phyloP scores from a whole-genome alignment of 108 stramenopile genomes.

The Nannochloropsis granulata region DNA sequence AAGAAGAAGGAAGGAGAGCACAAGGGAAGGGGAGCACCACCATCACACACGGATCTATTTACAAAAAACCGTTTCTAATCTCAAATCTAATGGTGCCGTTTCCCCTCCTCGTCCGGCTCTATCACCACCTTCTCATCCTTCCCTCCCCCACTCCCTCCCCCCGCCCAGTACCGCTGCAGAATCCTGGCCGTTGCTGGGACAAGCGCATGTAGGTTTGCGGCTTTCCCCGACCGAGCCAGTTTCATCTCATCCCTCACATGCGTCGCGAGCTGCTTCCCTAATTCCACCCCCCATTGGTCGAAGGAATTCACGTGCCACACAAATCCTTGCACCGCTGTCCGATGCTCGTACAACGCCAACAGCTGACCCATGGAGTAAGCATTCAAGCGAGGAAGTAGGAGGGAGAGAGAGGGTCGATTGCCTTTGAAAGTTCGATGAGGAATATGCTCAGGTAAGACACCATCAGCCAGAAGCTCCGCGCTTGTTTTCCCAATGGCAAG shows the following conservation, averaged over 20 bases:
- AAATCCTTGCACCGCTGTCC: slow-evolving; percentile 96
- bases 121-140: neutral
- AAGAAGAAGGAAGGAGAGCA: too few species aligned
- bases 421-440: slow-evolving; percentile 79
- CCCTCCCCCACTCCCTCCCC: neutral
- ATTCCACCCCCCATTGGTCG: slow-evolving; percentile 99
- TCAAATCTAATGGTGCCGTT: too few species aligned
- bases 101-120: neutral
- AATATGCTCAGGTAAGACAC: slow-evolving; percentile 45
- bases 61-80: too few species aligned
- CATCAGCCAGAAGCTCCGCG: slow-evolving; percentile 51
- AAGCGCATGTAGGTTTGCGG: neutral
- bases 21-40: too few species aligned
- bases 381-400: slow-evolving; percentile 78
- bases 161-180: neutral
- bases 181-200: neutral
- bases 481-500: slow-evolving; percentile 74
- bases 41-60: too few species aligned
- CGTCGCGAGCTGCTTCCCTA: slow-evolving; percentile 88
- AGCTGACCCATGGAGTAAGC: slow-evolving; percentile 88
- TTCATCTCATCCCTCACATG: slow-evolving; percentile 26
- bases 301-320: slow-evolving; percentile 98
- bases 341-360: slow-evolving; percentile 88
- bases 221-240: neutral
- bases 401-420: slow-evolving; percentile 83